These are phyloP conservation scores for Boletus tomentosulus DNA, from an alignment of 768 basidiomycete genomes.

Conservation along the genomic window DNA sequence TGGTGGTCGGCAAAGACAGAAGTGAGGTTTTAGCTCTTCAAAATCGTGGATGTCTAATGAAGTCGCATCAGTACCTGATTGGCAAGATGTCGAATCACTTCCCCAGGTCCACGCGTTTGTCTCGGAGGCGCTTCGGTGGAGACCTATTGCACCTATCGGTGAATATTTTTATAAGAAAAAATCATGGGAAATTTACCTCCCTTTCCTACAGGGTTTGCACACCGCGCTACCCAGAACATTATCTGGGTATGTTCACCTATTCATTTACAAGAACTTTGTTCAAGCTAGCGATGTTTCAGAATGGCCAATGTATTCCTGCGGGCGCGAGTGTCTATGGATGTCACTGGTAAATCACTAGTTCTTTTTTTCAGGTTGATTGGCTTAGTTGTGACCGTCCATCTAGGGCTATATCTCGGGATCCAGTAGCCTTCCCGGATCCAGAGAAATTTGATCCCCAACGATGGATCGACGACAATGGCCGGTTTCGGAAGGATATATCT, in stretches of 20 bases:
- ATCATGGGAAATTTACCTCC: neutral
- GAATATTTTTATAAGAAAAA: neutral
- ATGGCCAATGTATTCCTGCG: slow-evolving; percentile 19
- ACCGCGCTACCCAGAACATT: slow-evolving; percentile 59
- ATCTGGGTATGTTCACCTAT: slow-evolving; percentile 42
- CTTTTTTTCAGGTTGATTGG: neutral
- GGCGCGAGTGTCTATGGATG: slow-evolving; percentile 21
- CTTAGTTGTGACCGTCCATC: neutral
- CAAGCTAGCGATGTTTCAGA: slow-evolving; percentile 3
- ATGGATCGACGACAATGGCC: slow-evolving; percentile 44
- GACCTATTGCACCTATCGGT: slow-evolving; percentile 29
- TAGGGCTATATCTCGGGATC: slow-evolving; percentile 25
- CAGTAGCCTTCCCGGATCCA: slow-evolving; percentile 25
- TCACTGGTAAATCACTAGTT: slow-evolving; percentile 10
- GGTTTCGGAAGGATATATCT: slow-evolving; percentile 41
- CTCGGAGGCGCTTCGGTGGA: slow-evolving; percentile 35
- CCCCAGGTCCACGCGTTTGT: slow-evolving; percentile 35
- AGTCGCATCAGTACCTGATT: slow-evolving; percentile 30
- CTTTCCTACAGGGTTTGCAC: slow-evolving; percentile 42
- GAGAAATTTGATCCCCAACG: slow-evolving; percentile 53
- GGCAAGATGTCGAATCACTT: slow-evolving; percentile 29
- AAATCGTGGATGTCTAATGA: neutral
- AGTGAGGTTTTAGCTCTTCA: slow-evolving; percentile 2
- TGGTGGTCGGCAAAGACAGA: slow-evolving; percentile 40
- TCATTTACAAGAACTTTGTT: slow-evolving; percentile 35